A percentile compares a stretch with the other conserved stretches of the same genome.
Conservation (phyloP, 2,329 filamentous ascomycete species). For the Aspergillus felis region DNA sequence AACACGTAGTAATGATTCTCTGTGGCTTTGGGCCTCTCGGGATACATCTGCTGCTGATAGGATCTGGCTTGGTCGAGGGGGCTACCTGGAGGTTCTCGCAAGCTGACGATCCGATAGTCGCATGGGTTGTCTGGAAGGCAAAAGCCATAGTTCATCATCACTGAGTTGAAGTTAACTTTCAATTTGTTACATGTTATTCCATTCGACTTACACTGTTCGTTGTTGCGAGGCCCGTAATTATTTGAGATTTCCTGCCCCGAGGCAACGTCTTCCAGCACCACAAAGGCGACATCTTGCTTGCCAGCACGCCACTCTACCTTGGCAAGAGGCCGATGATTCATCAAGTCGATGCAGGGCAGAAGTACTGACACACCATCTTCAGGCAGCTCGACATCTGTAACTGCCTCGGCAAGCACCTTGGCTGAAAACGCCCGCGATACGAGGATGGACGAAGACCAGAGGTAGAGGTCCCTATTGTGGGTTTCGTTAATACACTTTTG, state of each 20-base stretch:
- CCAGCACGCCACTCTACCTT: slow-evolving; percentile 56
- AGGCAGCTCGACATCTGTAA: slow-evolving; percentile 36
- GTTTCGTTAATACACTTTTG: not conserved
- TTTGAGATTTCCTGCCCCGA: slow-evolving; percentile 59
- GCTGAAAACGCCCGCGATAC: slow-evolving; percentile 43
- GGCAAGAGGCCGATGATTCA: slow-evolving; percentile 64
- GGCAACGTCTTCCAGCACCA: slow-evolving; percentile 44
- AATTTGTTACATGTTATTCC: not conserved
- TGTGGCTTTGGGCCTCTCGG: slow-evolving; percentile 23
- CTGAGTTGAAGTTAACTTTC: slow-evolving; percentile 15
- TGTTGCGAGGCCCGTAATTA: slow-evolving; percentile 73
- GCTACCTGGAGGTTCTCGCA: slow-evolving; percentile 37
- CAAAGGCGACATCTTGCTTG: slow-evolving; percentile 34
- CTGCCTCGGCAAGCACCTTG: slow-evolving; percentile 37
- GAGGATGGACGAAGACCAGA: slow-evolving; percentile 45
- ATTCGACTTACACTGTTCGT: slow-evolving; percentile 54
- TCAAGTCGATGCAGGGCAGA: slow-evolving; percentile 67
- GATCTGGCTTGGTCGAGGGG: slow-evolving; percentile 35
- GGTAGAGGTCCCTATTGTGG: slow-evolving; percentile 38
- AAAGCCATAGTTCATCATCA: slow-evolving; percentile 47
- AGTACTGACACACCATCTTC: slow-evolving; percentile 64
- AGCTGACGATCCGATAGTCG: slow-evolving; percentile 41
- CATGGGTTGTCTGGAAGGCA: slow-evolving; percentile 41
- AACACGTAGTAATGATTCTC: slow-evolving; percentile 44
- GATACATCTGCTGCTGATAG: slow-evolving; percentile 32